Percentiles rank a stretch among this genome's conserved stretches.
phyloP scores from a whole-genome alignment of 2,329 filamentous ascomycete species.

The Colletotrichum nymphaeae region DNA sequence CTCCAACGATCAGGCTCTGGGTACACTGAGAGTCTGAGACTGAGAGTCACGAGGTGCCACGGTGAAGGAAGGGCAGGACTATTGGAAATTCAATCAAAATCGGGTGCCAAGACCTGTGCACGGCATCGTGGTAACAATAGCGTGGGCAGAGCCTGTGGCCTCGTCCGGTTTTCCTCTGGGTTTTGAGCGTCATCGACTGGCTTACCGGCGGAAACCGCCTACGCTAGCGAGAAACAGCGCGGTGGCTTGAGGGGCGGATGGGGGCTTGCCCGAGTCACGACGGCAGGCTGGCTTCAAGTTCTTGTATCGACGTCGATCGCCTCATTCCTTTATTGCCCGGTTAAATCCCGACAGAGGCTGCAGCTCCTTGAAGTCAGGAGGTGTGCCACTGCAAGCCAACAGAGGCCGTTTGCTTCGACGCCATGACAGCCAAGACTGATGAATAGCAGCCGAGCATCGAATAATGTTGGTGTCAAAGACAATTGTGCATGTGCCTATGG shows the following conservation, averaged over 20 bases:
- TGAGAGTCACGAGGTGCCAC: not conserved
- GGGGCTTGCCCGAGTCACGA: conserved; percentile 2
- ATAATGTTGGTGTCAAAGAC: not conserved
- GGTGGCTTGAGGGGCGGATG: not conserved
- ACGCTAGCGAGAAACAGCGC: conserved; percentile 22
- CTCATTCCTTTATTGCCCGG: not conserved
- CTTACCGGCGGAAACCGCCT: not conserved
- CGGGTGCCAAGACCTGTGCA: conserved; percentile 15
- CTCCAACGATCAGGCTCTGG: not conserved
- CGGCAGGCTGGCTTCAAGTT: not conserved
- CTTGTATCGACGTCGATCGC: not conserved
- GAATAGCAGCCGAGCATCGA: not conserved
- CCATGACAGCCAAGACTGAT: not conserved
- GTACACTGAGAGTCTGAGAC: not conserved
- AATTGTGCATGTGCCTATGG: not conserved
- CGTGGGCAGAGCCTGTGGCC: not conserved
- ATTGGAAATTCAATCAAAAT: not conserved
- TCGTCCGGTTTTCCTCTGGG: not conserved
- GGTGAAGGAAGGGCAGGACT: not conserved
- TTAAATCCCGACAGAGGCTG: not conserved
- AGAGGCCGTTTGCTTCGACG: not conserved
- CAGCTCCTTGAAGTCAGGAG: not conserved
- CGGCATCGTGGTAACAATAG: not conserved
- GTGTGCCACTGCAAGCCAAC: not conserved
- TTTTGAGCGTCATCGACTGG: conserved; percentile 15